Base-by-base conservation (phyloP, 306 rosid genomes). In the Inga leiocalycina region DNA sequence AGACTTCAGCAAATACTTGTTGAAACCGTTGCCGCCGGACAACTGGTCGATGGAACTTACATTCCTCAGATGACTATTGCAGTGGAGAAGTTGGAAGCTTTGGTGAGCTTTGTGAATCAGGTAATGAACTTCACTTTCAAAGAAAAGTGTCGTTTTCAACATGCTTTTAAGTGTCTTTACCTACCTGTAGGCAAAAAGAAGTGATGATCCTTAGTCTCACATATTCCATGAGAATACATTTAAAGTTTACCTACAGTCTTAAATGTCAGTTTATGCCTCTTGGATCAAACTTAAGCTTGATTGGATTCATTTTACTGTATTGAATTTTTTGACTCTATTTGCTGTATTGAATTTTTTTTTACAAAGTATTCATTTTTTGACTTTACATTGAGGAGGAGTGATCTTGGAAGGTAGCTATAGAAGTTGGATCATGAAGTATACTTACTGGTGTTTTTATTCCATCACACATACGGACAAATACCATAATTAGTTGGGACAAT, bases 61-160 rank as follows among this genome's bases (percentile, higher is more conserved):
- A 71, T 74, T 59, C 89, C 91, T 16, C 91, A 88, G 12, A 83
- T 91, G 90, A 85, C 71, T 61, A 88, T 74, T 78, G 98, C 96
- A n/a, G 88, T 95, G 90, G 96, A 92, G 87, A 92, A 83, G 82
- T 67, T 93, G 85, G 97, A 93, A 88, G 90, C 86, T 77, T 91
- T 95, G 13, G 87, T 86, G 70, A 65, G 83, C 90, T 95, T 93
- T 87, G 95, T 93, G 54, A 85, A 76, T 77, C 93, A 96, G 98
- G 99, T 95, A 87, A 79, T 51, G 22, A 35, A 74, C 71, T 78
- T 16, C 62, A 76, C 84, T 76, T 34, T 57, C 8, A n/a, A 24
- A 24, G 6, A 61, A 8, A 24, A 44, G 2, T 43, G 52, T 41
- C 49, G 34, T 70, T 74, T 61, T 22, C 78, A 44, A 48, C 62